Percentiles rank a stretch among this genome's conserved stretches.
Conservation (phyloP, 164 flowering plant genomes). For the Berberis vulgaris region DNA sequence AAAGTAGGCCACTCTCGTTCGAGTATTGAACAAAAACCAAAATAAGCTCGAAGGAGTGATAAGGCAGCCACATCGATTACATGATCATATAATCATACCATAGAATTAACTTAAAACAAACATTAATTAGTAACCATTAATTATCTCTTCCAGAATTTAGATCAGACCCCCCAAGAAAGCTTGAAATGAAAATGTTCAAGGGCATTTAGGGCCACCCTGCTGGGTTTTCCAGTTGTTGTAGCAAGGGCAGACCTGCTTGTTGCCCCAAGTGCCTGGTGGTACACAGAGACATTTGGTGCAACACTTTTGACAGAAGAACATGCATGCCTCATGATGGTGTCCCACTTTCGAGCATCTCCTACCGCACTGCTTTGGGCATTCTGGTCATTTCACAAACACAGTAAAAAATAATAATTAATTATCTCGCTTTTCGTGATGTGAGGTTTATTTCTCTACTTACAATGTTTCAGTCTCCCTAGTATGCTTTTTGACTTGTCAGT, state of each 20-base stretch:
- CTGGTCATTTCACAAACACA: conserved; percentile 15
- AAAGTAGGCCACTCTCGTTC: too few species aligned
- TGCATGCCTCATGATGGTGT: conserved; percentile 45
- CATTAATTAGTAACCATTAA: background rate
- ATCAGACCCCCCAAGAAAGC: background rate
- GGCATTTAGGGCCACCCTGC: conserved; percentile 58
- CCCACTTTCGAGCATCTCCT: conserved; percentile 38
- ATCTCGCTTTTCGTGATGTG: too few species aligned
- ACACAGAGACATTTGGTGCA: conserved; percentile 51
- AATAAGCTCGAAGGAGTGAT: background rate
- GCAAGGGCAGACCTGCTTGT: conserved; percentile 55
- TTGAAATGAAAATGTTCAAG: conserved; percentile 6
- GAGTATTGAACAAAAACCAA: too few species aligned
- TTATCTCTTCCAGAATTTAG: background rate
- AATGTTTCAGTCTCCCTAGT: too few species aligned
- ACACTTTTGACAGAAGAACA: conserved; percentile 50
- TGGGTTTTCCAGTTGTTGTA: conserved; percentile 69
- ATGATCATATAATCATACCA: too few species aligned
- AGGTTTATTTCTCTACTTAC: too few species aligned
- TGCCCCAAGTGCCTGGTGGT: conserved; percentile 50
- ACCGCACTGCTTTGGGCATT: conserved; percentile 37
- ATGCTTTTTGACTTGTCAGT: too few species aligned
- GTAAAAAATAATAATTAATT: too few species aligned
- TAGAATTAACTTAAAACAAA: too few species aligned
- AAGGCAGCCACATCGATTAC: background rate